Base-by-base conservation (phyloP, 129 eudicot genomes). In the Centaurea solstitialis region DNA sequence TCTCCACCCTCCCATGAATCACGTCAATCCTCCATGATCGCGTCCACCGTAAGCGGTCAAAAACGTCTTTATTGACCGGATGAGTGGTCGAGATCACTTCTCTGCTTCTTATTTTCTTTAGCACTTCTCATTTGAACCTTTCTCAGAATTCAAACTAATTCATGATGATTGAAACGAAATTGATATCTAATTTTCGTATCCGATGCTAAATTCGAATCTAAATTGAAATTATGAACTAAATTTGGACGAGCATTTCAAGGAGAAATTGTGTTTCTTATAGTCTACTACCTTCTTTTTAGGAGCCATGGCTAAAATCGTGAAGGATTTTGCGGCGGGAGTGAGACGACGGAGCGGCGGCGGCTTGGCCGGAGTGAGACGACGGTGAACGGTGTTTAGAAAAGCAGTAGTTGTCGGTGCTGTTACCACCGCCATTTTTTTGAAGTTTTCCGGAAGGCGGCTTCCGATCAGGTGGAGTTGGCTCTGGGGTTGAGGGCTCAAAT, bases 201-300 rank as follows among this genome's bases (percentile, higher is more conserved):
- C 10, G 28, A 22, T 75, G 26, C 37, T 39, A 62, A 26, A 59
- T 38, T 70, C 13, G 23, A 65, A 59, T 59, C 66, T n/a, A 18
- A n/a, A 62, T 4, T 78, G 81, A 17, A 79, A 37, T 15, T 22
- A 17, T 22, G 10, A 15, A 41, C 30, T 68, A 59, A 22, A 70
- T 33, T 45, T 35, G 6, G 26, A 57, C 18, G 24, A 39, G 37
- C 10, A 47, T 24, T 8, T 41, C 47, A 2, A 47, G 59, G 59
- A 47, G 59, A 5, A 17, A 47, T 47, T 45, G 23, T 50, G 76
- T 35, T 68, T n/a, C n/a, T n/a, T 1, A 62, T 9, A 40, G 23
- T 23, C 6, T 84, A 90, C 96, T 86, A 93, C 98, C 98, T 93
- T 93, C 89, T 91, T 93, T 76, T 84, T 15, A 15, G 97, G 85